phyloP scores from a whole-genome alignment of 176 grass and related monocot species.

The Canna indica region DNA sequence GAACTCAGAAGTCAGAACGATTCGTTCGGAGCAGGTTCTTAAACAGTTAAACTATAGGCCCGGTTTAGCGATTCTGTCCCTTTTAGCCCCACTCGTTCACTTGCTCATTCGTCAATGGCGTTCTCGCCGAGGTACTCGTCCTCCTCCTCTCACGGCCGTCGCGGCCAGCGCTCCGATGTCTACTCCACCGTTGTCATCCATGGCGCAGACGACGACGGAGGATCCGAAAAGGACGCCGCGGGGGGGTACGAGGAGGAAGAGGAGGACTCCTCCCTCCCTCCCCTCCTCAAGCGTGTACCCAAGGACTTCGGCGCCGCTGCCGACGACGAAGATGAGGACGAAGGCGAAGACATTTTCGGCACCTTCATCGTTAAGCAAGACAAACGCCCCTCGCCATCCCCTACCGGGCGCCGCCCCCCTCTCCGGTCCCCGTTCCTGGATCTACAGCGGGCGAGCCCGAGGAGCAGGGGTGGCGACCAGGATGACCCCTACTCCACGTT shows the following conservation, averaged over 20 bases:
- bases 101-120: slow-evolving; percentile 36
- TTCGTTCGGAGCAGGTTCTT: neutral
- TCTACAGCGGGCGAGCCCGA: slow-evolving; percentile 49
- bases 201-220: slow-evolving; percentile 22
- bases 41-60: neutral
- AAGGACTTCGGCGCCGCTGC: slow-evolving; percentile 93
- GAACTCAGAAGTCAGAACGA: neutral
- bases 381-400: slow-evolving; percentile 21
- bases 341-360: slow-evolving; percentile 39
- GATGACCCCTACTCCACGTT: slow-evolving; percentile 61
- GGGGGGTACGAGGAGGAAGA: slow-evolving; percentile 42
- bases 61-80: neutral
- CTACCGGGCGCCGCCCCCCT: neutral
- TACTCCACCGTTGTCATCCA: slow-evolving; percentile 88
- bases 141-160: slow-evolving; percentile 31
- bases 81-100: neutral
- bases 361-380: slow-evolving; percentile 63
- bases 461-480: slow-evolving; percentile 19
- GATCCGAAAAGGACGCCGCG: slow-evolving; percentile 14
- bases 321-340: slow-evolving; percentile 77
- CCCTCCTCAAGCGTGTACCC: slow-evolving; percentile 93
- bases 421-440: slow-evolving; percentile 58
- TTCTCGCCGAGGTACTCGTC: slow-evolving; percentile 54
- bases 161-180: slow-evolving; percentile 45
- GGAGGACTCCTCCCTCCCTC: slow-evolving; percentile 81